phyloP scores from a whole-genome alignment of 805 yeast species.

The Starmerella bacillaris region DNA sequence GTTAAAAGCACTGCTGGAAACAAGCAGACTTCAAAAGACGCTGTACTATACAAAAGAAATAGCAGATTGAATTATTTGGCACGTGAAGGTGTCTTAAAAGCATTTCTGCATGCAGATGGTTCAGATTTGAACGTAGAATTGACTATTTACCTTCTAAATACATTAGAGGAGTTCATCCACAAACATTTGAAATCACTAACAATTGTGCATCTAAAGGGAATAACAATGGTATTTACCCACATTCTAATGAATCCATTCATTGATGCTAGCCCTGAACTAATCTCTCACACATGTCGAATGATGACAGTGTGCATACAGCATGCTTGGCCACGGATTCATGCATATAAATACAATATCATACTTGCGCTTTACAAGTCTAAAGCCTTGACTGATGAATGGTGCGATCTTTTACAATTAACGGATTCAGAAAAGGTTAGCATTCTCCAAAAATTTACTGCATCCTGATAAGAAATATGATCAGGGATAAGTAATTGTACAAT shows the following conservation, averaged over 20 bases:
- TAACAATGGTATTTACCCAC: conserved; percentile 15
- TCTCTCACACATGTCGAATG: conserved; percentile 7
- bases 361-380: conserved; percentile 16
- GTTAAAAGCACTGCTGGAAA: background rate
- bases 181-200: conserved; percentile 11
- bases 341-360: conserved; percentile 19
- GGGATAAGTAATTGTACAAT: too few species aligned
- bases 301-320: conserved; percentile 9
- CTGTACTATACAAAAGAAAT: too few species aligned
- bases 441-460: too few species aligned
- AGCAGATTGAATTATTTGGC: conserved; percentile 14
- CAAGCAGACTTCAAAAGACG: background rate
- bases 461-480: too few species aligned
- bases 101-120: conserved; percentile 16
- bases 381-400: conserved; percentile 8
- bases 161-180: conserved; percentile 8
- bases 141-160: conserved; percentile 9
- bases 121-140: conserved; percentile 14
- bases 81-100: conserved; percentile 18
- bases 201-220: conserved; percentile 15
- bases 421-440: conserved; percentile 4
- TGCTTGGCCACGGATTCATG: conserved; percentile 18
- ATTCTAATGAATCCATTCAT: conserved; percentile 21
- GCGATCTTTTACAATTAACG: conserved; percentile 4
- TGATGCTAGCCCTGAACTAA: conserved; percentile 13